Evolutionary conservation across 2,329 filamentous ascomycete genomes (phyloP), one percentile per base, ranked within the genome.

Genomic region (Orbilia brochopaga): DNA sequence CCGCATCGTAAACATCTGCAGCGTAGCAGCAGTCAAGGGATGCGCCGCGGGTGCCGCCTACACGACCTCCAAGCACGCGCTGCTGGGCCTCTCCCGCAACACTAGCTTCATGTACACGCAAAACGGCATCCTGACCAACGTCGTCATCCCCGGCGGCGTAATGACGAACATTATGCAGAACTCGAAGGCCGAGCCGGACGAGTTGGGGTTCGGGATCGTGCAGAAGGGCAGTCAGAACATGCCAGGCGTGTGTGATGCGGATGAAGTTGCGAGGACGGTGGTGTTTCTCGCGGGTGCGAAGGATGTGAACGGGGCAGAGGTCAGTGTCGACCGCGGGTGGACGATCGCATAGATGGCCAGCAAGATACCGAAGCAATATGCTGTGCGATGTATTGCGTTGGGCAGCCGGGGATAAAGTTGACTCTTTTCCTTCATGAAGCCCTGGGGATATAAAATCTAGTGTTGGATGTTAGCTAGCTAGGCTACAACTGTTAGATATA

Each of bases 271-370:
- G 0, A 75, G 77, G 15, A 79, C 79, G 42, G 82, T 81, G 0
- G 78, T 84, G 6, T 81, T 82, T 72, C 73, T 84, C 57, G 81
- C 81, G 0, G 82, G 81, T 62, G 81, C 37, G 42, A 50, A 19
- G 21, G 58, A 62, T 62, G 17, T 44, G 48, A 50, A 54, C 24
- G 58, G 58, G 13, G 58, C 58, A 19, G 58, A 62, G 32, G 23
- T 62, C 19, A 53, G 48, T 15, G 58, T 61, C 13, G 46, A 61
- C 32, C 27, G 48, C 21, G 44, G 57, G 7, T 61, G 57, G 46
- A 40, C 5, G 48, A 30, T 53, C 53, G 58, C 58, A 35, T 62
- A 62, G 48, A 1, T 30, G 50, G 27, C 30, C 3, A 4, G 27
- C 27, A 8, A 32, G 27, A 8, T 32, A 8, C 8, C 27, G 27